These are phyloP conservation scores for Fusarium mexicanum DNA, from an alignment of 2,329 filamentous ascomycete species.

Conservation along the genomic window DNA sequence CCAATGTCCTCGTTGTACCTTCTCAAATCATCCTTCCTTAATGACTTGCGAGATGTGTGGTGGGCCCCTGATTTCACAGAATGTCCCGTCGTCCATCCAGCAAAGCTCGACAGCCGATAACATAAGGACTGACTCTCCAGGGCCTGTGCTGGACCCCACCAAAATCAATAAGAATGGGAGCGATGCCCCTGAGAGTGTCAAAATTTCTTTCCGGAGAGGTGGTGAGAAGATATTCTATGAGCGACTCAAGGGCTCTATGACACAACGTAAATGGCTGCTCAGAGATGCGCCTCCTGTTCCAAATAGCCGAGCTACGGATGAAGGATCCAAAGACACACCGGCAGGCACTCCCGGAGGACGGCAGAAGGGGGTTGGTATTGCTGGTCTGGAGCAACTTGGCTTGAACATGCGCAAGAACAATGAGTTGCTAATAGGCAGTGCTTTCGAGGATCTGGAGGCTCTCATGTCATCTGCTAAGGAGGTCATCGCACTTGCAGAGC, in stretches of 20 bases:
- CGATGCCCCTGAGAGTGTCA: constrained; percentile 79
- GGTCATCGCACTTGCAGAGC: constrained; percentile 91
- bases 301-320: constrained; percentile 54
- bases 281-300: constrained; percentile 90
- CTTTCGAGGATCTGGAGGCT: constrained; percentile 95
- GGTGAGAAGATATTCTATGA: constrained; percentile 93
- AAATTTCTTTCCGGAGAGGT: constrained; percentile 89
- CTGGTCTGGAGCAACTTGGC: constrained; percentile 87
- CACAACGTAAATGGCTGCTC: constrained; percentile 95
- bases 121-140: constrained; percentile 77
- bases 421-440: constrained; percentile 88
- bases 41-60: constrained; percentile 91
- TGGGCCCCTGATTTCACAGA: constrained; percentile 72
- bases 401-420: constrained; percentile 90
- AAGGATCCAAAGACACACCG: constrained; percentile 45
- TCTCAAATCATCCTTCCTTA: constrained; percentile 90
- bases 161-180: constrained; percentile 46
- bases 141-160: constrained; percentile 67
- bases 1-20: constrained; percentile 89
- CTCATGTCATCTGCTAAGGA: constrained; percentile 98
- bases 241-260: constrained; percentile 84
- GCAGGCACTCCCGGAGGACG: constrained; percentile 44
- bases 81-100: constrained; percentile 48
- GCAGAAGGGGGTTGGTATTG: constrained; percentile 82
- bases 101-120: constrained; percentile 50